Conservation (phyloP, 768 basidiomycete genomes). For the Pleurotus tuoliensis region DNA sequence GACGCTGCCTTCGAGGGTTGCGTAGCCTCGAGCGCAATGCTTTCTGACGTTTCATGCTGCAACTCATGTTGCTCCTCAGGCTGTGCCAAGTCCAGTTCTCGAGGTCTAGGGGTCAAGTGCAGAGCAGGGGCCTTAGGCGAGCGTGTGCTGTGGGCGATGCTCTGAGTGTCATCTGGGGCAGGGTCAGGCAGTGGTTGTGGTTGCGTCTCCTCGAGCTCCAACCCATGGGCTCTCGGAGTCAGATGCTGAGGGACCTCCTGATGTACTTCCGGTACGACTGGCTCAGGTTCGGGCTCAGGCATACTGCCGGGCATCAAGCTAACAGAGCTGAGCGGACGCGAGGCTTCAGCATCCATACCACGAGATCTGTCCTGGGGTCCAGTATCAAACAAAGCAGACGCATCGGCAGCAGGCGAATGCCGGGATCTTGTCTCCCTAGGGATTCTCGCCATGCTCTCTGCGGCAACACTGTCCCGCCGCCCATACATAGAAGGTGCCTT, state of each 20-base stretch:
- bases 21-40: background rate
- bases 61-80: constrained; percentile 11
- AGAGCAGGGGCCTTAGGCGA: background rate
- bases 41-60: background rate
- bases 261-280: background rate
- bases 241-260: background rate
- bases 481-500: background rate
- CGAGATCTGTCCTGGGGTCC: background rate
- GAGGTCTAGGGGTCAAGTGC: background rate
- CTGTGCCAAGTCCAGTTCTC: background rate
- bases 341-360: background rate
- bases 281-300: background rate
- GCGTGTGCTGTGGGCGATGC: too few relatives aligned
- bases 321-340: background rate
- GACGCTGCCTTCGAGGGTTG: background rate
- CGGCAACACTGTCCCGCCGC: background rate
- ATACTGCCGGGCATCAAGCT: background rate
- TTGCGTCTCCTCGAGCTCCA: background rate
- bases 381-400: background rate
- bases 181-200: background rate
- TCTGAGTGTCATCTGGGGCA: too few relatives aligned
- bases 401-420: background rate
- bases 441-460: too few relatives aligned
- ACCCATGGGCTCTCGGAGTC: background rate
- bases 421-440: background rate